A percentile compares a stretch with the other conserved stretches of the same genome.
Conservation (phyloP, 2,329 filamentous ascomycete genomes). For the Leptographium radiaticola region DNA sequence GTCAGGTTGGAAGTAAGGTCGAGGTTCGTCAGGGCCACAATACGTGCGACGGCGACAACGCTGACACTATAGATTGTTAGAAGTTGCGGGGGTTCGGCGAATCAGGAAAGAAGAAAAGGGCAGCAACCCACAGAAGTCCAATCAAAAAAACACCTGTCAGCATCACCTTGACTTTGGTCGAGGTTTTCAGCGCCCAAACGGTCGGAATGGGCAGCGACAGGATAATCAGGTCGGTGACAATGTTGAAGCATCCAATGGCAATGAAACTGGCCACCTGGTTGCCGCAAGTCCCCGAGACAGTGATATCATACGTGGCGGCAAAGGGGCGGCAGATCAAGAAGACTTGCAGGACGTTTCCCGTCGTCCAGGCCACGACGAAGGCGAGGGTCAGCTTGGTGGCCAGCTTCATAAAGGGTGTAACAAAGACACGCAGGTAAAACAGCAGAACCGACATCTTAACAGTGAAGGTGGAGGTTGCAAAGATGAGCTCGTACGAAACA, state of each 20-base stretch:
- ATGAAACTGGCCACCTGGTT: background rate
- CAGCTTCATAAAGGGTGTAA: conserved; percentile 11
- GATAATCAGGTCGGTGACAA: background rate
- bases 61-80: background rate
- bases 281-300: background rate
- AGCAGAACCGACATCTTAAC: conserved; percentile 36
- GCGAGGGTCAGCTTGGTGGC: background rate
- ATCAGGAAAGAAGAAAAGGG: background rate
- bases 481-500: background rate
- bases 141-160: background rate
- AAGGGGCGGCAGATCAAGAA: background rate
- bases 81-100: background rate
- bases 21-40: background rate
- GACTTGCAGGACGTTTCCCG: background rate
- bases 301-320: background rate
- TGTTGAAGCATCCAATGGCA: background rate
- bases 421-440: conserved; percentile 42
- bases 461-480: background rate
- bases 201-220: background rate
- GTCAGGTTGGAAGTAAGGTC: background rate
- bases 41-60: background rate
- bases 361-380: background rate
- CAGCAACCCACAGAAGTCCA: background rate
- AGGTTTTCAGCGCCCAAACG: background rate
- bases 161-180: background rate